Conservation (phyloP, 116 monocot species). For the Posidonia oceanica region DNA sequence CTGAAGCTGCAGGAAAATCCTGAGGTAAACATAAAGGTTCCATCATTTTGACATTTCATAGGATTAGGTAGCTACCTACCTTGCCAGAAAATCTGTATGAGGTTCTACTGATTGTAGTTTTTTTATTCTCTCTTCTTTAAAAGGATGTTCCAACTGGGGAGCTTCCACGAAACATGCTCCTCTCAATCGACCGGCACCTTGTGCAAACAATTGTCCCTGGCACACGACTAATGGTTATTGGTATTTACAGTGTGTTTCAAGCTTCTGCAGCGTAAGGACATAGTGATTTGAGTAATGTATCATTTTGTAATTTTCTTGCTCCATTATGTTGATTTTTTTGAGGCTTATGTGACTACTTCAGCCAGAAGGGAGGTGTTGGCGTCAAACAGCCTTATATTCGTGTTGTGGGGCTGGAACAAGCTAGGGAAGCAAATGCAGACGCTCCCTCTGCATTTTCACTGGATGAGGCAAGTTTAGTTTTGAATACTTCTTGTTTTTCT, state of each 20-base stretch:
- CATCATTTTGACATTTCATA: neutral
- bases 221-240: constrained; percentile 77
- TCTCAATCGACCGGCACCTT: constrained; percentile 86
- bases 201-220: constrained; percentile 97
- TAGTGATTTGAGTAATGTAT: neutral
- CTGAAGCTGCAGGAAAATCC: constrained; percentile 98
- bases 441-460: constrained; percentile 65
- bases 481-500: neutral
- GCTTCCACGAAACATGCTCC: constrained; percentile 82
- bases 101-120: no score
- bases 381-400: constrained; percentile 97
- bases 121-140: neutral
- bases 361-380: constrained; percentile 91
- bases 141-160: constrained; percentile 97
- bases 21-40: constrained; percentile 34
- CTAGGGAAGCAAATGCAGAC: constrained; percentile 61
- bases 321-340: neutral
- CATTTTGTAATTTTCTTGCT: neutral
- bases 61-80: no score
- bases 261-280: constrained; percentile 65
- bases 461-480: constrained; percentile 46
- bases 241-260: constrained; percentile 92
- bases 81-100: no score
- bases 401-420: constrained; percentile 88
- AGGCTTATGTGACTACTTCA: constrained; percentile 16